Percentiles rank a stretch among this genome's conserved stretches.
phyloP scores from a whole-genome alignment of 2,329 filamentous ascomycete genomes.

The Myriosclerotinia duriaeana region DNA sequence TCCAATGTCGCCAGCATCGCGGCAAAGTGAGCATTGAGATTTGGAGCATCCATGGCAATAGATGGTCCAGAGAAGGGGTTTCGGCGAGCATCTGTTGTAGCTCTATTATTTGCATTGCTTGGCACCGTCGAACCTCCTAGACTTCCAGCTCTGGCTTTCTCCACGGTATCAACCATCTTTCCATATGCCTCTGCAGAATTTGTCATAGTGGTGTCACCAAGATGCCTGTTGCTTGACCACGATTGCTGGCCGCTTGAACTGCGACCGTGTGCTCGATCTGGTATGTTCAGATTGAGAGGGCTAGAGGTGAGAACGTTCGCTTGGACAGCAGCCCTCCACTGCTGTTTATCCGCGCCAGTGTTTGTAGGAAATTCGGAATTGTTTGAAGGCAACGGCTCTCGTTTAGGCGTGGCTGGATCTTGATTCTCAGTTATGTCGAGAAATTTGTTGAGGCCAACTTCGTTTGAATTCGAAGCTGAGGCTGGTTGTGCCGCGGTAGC shows the following conservation, averaged over 20 bases:
- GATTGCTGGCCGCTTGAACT: neutral
- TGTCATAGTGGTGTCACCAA: neutral
- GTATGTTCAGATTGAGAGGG: neutral
- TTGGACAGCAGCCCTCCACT: slow-evolving; percentile 4
- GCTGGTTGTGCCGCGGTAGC: neutral
- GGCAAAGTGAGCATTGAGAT: neutral
- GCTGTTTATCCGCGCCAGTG: slow-evolving; percentile 1
- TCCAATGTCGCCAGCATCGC: slow-evolving; percentile 4
- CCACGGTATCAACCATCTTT: neutral
- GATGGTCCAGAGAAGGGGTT: neutral
- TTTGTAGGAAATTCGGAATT: slow-evolving; percentile 5
- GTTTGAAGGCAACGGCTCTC: neutral
- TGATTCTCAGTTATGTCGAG: neutral
- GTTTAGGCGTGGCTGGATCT: too few relatives aligned
- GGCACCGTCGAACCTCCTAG: neutral
- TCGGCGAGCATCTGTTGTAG: neutral
- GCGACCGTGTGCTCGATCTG: slow-evolving; percentile 5
- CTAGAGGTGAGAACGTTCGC: neutral
- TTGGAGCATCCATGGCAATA: neutral
- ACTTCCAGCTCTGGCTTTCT: neutral
- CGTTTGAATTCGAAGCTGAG: neutral
- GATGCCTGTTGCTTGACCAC: neutral
- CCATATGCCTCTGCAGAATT: neutral
- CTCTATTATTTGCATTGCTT: neutral
- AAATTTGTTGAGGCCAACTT: neutral